Evolutionary conservation across 371 early-diverging fungal genomes (phyloP).

Genomic region (Mortierella sp.): DNA sequence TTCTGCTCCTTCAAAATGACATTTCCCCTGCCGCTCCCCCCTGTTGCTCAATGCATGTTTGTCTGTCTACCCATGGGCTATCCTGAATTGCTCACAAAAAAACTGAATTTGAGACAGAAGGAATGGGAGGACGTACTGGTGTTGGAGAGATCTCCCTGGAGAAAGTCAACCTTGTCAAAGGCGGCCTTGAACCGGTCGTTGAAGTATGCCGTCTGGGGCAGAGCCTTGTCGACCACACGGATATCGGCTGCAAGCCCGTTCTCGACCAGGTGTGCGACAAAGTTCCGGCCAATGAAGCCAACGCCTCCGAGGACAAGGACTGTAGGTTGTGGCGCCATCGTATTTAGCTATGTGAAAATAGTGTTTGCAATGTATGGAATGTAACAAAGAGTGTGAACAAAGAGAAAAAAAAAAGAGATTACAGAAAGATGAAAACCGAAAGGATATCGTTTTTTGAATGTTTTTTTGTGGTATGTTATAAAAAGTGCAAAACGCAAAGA

Average conservation of each 20-base stretch:
- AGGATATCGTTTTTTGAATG: conserved; percentile 1
- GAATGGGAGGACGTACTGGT: conserved; percentile 66
- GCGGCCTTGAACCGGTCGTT: conserved; percentile 73
- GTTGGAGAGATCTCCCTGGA: conserved; percentile 86
- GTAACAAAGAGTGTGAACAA: not conserved
- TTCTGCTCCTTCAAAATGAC: no score
- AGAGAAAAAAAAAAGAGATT: not conserved
- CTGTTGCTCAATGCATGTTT: no score
- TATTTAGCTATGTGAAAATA: not conserved
- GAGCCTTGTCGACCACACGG: conserved; percentile 91
- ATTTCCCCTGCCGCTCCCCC: no score
- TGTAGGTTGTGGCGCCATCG: conserved; percentile 55
- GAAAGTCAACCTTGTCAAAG: conserved; percentile 84
- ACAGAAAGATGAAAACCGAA: not conserved
- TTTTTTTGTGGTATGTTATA: not conserved
- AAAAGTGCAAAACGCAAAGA: not conserved
- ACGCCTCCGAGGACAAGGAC: conserved; percentile 86
- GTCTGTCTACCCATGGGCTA: no score
- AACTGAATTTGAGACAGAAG: not conserved
- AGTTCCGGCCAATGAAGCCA: conserved; percentile 89
- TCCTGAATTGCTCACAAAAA: no score
- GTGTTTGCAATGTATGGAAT: not conserved
- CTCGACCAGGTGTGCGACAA: conserved; percentile 79
- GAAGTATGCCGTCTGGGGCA: conserved; percentile 88
- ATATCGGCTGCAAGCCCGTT: conserved; percentile 75